These are phyloP conservation scores for Calonectria pseudoturangicola DNA, from an alignment of 2,329 filamentous ascomycete species.

Conservation along the genomic window DNA sequence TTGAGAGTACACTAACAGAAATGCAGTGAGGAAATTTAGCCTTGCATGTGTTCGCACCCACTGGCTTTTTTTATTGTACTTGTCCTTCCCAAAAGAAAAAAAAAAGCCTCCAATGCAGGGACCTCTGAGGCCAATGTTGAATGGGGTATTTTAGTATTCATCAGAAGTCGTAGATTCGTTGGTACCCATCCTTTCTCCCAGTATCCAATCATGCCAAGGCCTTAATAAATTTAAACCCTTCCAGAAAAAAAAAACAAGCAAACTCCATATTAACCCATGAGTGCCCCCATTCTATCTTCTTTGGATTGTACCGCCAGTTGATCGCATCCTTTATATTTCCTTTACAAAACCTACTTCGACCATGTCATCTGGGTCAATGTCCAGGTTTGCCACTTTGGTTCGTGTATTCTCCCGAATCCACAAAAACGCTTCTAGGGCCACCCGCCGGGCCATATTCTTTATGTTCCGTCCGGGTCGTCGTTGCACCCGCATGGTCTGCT, in stretches of 20 bases:
- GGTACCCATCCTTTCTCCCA: constrained; percentile 26
- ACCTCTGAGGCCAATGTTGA: constrained; percentile 33
- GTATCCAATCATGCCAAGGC: constrained; percentile 14
- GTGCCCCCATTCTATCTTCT: neutral
- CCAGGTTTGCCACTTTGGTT: constrained; percentile 78
- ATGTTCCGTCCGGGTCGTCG: constrained; percentile 63
- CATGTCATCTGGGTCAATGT: constrained; percentile 70
- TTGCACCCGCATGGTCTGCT: constrained; percentile 73
- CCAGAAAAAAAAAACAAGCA: neutral
- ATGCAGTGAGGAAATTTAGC: neutral
- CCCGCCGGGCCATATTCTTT: constrained; percentile 61
- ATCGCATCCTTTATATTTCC: constrained; percentile 69
- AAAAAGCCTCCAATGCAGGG: constrained; percentile 40
- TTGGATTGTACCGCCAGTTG: constrained; percentile 10
- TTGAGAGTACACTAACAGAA: neutral
- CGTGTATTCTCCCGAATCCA: constrained; percentile 80
- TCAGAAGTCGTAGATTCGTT: constrained; percentile 38
- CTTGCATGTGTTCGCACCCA: too few species aligned
- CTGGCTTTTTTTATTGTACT: neutral
- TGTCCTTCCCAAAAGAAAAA: constrained; percentile 11
- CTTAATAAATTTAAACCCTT: constrained; percentile 1
- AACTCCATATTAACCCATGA: constrained; percentile 20
- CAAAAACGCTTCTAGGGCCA: constrained; percentile 73
- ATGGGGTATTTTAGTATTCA: constrained; percentile 38
- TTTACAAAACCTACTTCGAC: constrained; percentile 83